Base-by-base conservation (phyloP, 2,329 filamentous ascomycete genomes). In the Neopestalotiopsis sp. region DNA sequence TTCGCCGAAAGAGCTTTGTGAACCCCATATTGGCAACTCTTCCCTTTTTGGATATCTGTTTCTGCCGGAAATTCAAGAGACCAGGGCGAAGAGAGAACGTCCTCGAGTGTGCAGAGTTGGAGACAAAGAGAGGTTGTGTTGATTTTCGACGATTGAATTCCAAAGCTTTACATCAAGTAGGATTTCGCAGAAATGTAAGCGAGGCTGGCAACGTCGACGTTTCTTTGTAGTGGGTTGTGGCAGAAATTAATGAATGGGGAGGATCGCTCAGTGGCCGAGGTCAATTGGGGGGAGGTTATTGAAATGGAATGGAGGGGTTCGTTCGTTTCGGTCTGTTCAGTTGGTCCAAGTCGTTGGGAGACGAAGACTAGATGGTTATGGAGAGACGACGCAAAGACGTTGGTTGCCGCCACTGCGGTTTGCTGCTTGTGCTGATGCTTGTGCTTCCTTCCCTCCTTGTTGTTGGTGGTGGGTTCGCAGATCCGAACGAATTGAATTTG, bases 1-100 rank as follows among this genome's bases (percentile, higher is more conserved):
- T 78, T 64, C 77, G 76, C 20, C 77, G 74, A 66, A 78, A 78
- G 71, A 78, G 75, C 71, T 75, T 78, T 73, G 71, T 67, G 67
- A 74, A 76, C 38, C 77, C 78, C 76, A 78, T 78, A 45, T 74
- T 69, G 61, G 56, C 34, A 34, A 30, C 20, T 52, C 42, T 24
- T 28, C 24, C 24, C 24, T 28, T 28, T 28, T 34, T 52, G n/a
- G 45, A 52, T 9, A 17, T 17, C 14, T n/a, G 17, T 7, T n/a
- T 52, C n/a, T 52, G 45, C n/a, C 45, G 45, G 20, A n/a, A 17
- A 49, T 17, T 17, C 17, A 17, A 17, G n/a, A 10, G 17, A 52
- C 38, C 20, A 34, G 45, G 42, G 32, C 32, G n/a, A 49, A n/a
- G 56, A 56, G 59, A 38, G 40, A 56, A 56, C 13, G 28, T 30